Evolutionary conservation across 352 stramenopile genomes (phyloP).

Genomic region (Phytopythium cucurbitacearum): DNA sequence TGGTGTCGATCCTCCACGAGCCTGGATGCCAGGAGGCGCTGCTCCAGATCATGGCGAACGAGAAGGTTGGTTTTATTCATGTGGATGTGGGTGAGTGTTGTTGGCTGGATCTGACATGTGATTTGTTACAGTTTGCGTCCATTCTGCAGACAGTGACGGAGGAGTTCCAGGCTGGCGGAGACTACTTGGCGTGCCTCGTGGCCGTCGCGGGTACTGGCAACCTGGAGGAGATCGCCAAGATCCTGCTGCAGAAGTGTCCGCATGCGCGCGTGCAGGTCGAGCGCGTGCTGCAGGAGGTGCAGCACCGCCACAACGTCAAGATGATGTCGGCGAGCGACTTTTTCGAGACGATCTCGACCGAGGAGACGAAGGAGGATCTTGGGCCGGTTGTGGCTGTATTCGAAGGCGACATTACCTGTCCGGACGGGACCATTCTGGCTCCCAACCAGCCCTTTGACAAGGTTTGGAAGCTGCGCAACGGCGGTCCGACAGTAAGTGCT

Average conservation of each 20-base stretch:
- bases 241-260: constrained; percentile 70
- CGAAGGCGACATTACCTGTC: constrained; percentile 82
- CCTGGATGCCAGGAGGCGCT: constrained; percentile 67
- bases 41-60: constrained; percentile 67
- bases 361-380: constrained; percentile 70
- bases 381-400: constrained; percentile 77
- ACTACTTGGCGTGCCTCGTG: constrained; percentile 51
- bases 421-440: constrained; percentile 73
- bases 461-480: constrained; percentile 86
- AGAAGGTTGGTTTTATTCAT: constrained; percentile 18
- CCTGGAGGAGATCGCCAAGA: constrained; percentile 69
- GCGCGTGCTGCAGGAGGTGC: constrained; percentile 65
- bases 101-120: background rate
- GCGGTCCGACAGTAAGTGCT: constrained; percentile 34
- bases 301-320: constrained; percentile 65
- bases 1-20: constrained; percentile 71
- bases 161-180: constrained; percentile 52
- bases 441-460: constrained; percentile 76
- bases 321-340: constrained; percentile 66
- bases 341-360: constrained; percentile 63
- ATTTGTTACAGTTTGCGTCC: constrained; percentile 36
- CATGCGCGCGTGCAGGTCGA: constrained; percentile 70
- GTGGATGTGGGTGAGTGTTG: background rate
- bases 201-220: constrained; percentile 41
- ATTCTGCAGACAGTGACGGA: constrained; percentile 62